phyloP scores from a whole-genome alignment of 2,329 filamentous ascomycete species.

The Phyllosticta capitalensis region DNA sequence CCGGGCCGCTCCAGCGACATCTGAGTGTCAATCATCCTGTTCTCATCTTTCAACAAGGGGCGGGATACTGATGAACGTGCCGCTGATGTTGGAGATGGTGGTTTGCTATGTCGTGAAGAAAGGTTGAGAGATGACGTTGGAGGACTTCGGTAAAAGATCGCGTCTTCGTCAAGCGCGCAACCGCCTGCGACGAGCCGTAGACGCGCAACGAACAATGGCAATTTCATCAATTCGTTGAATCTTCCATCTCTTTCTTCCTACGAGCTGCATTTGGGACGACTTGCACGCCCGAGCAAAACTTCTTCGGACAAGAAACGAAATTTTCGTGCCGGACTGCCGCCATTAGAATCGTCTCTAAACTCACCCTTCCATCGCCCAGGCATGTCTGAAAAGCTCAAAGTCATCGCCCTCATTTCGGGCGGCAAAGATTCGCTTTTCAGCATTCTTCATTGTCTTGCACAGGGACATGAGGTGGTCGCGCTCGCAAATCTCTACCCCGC shows the following conservation, averaged over 20 bases:
- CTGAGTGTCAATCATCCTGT: background rate
- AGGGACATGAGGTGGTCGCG: constrained; percentile 78
- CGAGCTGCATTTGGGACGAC: background rate
- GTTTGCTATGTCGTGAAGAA: background rate
- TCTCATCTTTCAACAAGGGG: background rate
- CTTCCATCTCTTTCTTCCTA: background rate
- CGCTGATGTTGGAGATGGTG: background rate
- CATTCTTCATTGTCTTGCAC: constrained; percentile 76
- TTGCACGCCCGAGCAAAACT: background rate
- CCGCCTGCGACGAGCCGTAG: background rate
- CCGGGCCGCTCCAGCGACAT: background rate
- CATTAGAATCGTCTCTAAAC: background rate
- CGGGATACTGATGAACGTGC: background rate
- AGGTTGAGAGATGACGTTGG: background rate
- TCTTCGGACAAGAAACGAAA: background rate
- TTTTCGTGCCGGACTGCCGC: background rate
- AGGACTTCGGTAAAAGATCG: background rate
- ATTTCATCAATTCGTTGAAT: background rate
- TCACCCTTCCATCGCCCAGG: constrained; percentile 23
- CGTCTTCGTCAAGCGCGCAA: background rate
- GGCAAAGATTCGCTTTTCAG: constrained; percentile 97
- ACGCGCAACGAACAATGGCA: background rate
- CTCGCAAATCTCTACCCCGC: constrained; percentile 76
- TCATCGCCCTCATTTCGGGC: constrained; percentile 88
- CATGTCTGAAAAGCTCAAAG: constrained; percentile 34